These are phyloP conservation scores for Cladobotryum mycophilum DNA, from an alignment of 2,329 filamentous ascomycete genomes.

Conservation along the genomic window DNA sequence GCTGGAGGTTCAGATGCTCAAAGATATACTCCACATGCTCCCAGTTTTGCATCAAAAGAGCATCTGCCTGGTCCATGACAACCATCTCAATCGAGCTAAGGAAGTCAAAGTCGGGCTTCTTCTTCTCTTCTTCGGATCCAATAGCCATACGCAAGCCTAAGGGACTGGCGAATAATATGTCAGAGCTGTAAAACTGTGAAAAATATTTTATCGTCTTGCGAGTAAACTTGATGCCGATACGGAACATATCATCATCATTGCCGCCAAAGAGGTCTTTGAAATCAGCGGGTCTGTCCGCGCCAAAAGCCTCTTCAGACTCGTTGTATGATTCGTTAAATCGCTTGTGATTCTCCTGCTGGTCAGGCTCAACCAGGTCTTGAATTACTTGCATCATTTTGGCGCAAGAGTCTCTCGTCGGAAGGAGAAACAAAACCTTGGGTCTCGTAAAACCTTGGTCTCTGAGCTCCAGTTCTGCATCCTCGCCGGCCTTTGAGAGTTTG, in stretches of 20 bases:
- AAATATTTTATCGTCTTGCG: constrained; percentile 94
- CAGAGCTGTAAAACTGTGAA: constrained; percentile 90
- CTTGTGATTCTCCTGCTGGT: constrained; percentile 92
- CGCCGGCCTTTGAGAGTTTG: constrained; percentile 61
- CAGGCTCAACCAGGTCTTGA: constrained; percentile 66
- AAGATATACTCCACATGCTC: constrained; percentile 92
- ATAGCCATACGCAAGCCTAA: constrained; percentile 87
- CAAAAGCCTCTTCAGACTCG: constrained; percentile 57
- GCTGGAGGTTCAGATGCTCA: constrained; percentile 83
- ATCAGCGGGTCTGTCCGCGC: constrained; percentile 72
- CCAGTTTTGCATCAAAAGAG: constrained; percentile 97
- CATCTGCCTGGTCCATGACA: constrained; percentile 86
- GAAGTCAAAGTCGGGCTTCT: constrained; percentile 74
- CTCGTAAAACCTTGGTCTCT: constrained; percentile 94
- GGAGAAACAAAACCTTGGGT: constrained; percentile 83
- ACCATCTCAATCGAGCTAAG: constrained; percentile 89
- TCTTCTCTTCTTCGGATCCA: constrained; percentile 62
- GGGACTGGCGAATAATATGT: constrained; percentile 88
- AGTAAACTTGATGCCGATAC: constrained; percentile 93
- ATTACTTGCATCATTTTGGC: constrained; percentile 73
- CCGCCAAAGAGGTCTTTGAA: constrained; percentile 86
- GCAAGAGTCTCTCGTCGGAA: constrained; percentile 84
- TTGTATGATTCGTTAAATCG: constrained; percentile 82
- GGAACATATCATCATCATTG: constrained; percentile 96
- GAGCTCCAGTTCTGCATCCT: constrained; percentile 61